Base-by-base conservation (phyloP, 306 rosid species). In the Dryas drummondii region DNA sequence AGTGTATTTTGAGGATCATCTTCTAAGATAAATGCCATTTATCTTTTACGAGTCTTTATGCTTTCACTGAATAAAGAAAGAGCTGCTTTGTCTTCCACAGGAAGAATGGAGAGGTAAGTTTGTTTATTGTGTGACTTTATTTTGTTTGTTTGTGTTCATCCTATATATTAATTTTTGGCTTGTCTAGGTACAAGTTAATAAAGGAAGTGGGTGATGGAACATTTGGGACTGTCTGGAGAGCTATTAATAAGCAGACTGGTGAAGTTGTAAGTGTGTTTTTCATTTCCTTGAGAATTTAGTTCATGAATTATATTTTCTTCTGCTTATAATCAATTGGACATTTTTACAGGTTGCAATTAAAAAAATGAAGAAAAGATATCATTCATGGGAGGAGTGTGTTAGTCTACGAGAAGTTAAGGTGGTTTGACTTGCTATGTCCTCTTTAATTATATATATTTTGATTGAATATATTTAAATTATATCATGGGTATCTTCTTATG, bases 201-300 rank as follows among this genome's bases (percentile, higher is more conserved):
- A 96, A 96, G 89, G 99, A 96, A 87, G 99, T 96, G 60, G 99
- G 99, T 82, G 91, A 96, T 84, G 99, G 99, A 71, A 89, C 99
- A 13, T 96, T 92, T 82, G 99, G 99, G 73, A 86, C 85, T 83
- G 99, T 96, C 45, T 96, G 99, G 99, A 82, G 98, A 78, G 99
- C 98, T 70, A 86, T 96, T 51, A 81, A 86, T 79, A 96, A 88
- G 91, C 93, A 87, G 79, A 88, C 92, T 67, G 99, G 98, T 68
- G 98, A 96, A 92, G 96, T 90, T 82, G 99, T 96, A 85, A 90
- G 97, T 86, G 32, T 80, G 42, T 50, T 26, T 26, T 13, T 40
- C 11, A 5, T 32, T 61, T 26, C 42, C 50, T 44, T 53, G 10
- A 40, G 49, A 44, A 32, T 67, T 47, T 14, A 41, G 71, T 66